Conservation (phyloP, 2,329 filamentous ascomycete genomes). For the Gaeumannomyces tritici region DNA sequence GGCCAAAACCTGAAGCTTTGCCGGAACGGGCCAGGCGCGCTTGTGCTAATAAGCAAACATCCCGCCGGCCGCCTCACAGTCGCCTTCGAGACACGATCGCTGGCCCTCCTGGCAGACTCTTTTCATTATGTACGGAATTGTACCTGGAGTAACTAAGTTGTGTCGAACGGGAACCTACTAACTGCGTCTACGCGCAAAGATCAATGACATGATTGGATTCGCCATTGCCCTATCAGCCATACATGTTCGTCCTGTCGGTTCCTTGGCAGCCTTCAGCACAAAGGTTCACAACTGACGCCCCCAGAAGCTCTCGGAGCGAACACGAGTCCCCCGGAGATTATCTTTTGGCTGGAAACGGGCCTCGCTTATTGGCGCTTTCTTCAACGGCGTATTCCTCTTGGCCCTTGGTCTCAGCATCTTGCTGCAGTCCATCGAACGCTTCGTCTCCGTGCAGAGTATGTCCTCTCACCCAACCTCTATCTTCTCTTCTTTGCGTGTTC, state of each 20-base stretch:
- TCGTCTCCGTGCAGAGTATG: constrained; percentile 46
- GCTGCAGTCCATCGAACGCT: constrained; percentile 64
- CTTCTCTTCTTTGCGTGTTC: not conserved
- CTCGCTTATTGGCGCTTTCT: constrained; percentile 66
- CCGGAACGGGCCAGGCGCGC: no score
- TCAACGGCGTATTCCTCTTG: constrained; percentile 68
- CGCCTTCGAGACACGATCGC: constrained; percentile 60
- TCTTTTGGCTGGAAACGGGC: constrained; percentile 73
- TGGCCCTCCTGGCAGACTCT: constrained; percentile 67
- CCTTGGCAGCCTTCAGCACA: not conserved
- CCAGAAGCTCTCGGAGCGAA: constrained; percentile 43
- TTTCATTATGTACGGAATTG: constrained; percentile 58
- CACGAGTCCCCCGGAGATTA: constrained; percentile 44
- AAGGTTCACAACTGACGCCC: constrained; percentile 2
- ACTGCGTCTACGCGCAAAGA: constrained; percentile 26
- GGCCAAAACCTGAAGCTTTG: not conserved
- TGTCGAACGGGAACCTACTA: no score
- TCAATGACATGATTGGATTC: constrained; percentile 64
- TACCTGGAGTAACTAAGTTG: not conserved
- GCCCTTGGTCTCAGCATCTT: constrained; percentile 64
- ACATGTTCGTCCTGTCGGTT: constrained; percentile 32
- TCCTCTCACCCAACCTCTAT: not conserved
- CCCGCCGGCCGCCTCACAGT: constrained; percentile 26
- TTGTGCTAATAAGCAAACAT: constrained; percentile 6
- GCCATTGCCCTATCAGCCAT: constrained; percentile 56